Evolutionary conservation across 768 basidiomycete genomes (phyloP).

Genomic region (Kwoniella bestiolae): DNA sequence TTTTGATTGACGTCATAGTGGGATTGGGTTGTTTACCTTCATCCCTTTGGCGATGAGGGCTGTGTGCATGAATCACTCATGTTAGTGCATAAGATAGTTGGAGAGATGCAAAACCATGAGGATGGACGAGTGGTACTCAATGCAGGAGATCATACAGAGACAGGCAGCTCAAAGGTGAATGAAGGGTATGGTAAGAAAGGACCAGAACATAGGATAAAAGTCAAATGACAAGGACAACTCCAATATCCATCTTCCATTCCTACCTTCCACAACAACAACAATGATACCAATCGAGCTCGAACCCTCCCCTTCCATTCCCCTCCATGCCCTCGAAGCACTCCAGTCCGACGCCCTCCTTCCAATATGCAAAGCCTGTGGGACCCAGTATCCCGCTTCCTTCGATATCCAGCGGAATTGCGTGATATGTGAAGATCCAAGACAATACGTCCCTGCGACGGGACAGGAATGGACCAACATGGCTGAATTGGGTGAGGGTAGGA

Average conservation of each 20-base stretch:
- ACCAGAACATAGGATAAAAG: too few species aligned
- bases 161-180: too few species aligned
- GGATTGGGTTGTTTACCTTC: neutral
- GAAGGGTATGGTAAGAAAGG: too few species aligned
- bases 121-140: too few species aligned
- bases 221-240: too few species aligned
- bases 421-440: constrained; percentile 51
- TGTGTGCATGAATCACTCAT: too few species aligned
- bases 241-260: too few species aligned
- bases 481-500: constrained; percentile 31
- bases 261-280: neutral
- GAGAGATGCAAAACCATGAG: too few species aligned
- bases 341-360: constrained; percentile 45
- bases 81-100: too few species aligned
- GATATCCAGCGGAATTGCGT: constrained; percentile 7
- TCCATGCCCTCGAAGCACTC: constrained; percentile 34
- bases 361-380: constrained; percentile 54
- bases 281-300: constrained; percentile 10
- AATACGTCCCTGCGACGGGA: constrained; percentile 47
- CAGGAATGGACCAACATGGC: constrained; percentile 50
- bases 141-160: too few species aligned
- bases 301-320: constrained; percentile 27
- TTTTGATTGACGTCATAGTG: constrained; percentile 12
- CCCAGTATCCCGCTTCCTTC: constrained; percentile 39
- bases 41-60: too few species aligned